A percentile compares a stretch with the other conserved stretches of the same genome.
Conservation (phyloP, 73 alveolate species). For the Durusdinium trenchii region DNA sequence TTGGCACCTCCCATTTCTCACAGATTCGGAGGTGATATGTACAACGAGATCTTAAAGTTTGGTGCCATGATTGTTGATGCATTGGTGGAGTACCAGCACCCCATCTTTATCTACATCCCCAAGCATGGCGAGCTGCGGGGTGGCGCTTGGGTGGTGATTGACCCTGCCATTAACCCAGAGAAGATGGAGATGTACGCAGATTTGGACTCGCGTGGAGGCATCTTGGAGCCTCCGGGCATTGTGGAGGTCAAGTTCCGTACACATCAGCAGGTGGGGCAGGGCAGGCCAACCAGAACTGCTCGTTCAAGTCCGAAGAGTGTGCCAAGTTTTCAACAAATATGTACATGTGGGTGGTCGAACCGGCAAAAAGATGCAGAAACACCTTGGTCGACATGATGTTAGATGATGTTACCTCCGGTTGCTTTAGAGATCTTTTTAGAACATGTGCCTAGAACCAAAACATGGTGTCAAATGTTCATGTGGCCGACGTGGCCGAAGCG, state of each 20-base stretch:
- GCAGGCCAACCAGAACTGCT: background rate
- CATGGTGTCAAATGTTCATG: no score
- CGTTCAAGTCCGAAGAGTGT: background rate
- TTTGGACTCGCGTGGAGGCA: slow-evolving; percentile 58
- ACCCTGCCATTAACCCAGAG: slow-evolving; percentile 91
- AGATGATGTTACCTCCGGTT: no score
- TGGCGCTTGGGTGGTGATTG: slow-evolving; percentile 83
- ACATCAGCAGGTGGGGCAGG: slow-evolving; percentile 64
- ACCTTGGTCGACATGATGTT: no score
- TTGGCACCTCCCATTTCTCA: no score
- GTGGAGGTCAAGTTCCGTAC: slow-evolving; percentile 79
- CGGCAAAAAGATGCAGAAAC: background rate
- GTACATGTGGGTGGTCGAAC: background rate
- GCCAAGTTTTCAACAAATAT: background rate
- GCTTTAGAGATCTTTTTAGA: no score
- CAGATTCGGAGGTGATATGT: no score
- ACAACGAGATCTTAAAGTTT: slow-evolving; percentile 75
- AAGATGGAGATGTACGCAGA: slow-evolving; percentile 95
- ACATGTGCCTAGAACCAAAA: no score
- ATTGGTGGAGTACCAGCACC: slow-evolving; percentile 61
- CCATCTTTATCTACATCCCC: slow-evolving; percentile 93
- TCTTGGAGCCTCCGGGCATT: slow-evolving; percentile 93
- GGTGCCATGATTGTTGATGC: slow-evolving; percentile 95
- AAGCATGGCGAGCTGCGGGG: slow-evolving; percentile 78
- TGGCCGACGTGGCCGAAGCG: no score